Evolutionary conservation across 257 asterid species (phyloP).

Genomic region (Euphrasia confusa): DNA sequence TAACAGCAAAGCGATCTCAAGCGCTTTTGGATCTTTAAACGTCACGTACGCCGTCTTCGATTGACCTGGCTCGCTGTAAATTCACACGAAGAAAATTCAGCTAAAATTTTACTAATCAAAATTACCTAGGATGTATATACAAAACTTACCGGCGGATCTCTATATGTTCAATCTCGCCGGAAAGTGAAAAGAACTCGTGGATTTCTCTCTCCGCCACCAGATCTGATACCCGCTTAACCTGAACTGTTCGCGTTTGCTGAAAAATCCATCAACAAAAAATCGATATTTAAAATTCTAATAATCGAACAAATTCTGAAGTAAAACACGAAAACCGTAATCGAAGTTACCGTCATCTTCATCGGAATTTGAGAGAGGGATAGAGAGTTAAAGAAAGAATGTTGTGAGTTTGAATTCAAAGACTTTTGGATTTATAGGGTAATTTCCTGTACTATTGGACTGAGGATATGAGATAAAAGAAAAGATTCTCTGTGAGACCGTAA

Average conservation of each 20-base stretch:
- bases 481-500: background rate
- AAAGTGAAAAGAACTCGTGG: conserved; percentile 89
- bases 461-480: background rate
- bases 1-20: conserved; percentile 83
- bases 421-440: conserved; percentile 16
- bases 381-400: conserved; percentile 23
- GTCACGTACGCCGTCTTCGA: conserved; percentile 75
- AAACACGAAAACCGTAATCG: conserved; percentile 1
- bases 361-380: conserved; percentile 16
- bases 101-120: conserved; percentile 1
- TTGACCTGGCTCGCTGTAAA: conserved; percentile 56
- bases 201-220: conserved; percentile 89
- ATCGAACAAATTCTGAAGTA: conserved; percentile 1
- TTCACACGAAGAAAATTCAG: background rate
- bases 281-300: background rate
- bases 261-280: background rate
- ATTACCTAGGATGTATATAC: background rate
- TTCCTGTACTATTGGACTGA: conserved; percentile 15
- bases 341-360: conserved; percentile 57
- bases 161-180: conserved; percentile 84
- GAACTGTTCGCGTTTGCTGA: conserved; percentile 54
- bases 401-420: conserved; percentile 30
- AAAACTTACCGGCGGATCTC: conserved; percentile 64
- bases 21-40: conserved; percentile 83
- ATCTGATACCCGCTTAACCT: conserved; percentile 73